Evolutionary conservation across 2,329 filamentous ascomycete genomes (phyloP).

Genomic region (Fusarium chlamydosporum): DNA sequence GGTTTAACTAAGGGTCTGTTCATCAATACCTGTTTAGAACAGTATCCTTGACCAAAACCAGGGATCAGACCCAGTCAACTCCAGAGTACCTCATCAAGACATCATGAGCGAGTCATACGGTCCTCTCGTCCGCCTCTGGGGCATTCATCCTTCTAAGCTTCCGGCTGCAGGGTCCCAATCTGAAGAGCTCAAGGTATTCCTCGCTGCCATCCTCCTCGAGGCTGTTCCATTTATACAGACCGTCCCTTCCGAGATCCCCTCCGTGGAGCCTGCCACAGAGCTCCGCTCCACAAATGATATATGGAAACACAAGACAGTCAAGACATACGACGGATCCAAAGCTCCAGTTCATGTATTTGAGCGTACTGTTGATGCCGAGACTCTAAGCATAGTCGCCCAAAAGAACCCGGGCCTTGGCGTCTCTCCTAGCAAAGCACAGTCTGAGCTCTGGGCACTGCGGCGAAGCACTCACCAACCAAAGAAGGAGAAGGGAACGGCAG

Average conservation of each 20-base stretch:
- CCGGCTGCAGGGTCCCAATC: slow-evolving; percentile 58
- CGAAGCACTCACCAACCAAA: slow-evolving; percentile 72
- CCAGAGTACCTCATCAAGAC: slow-evolving; percentile 1
- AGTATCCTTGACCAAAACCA: slow-evolving; percentile 5
- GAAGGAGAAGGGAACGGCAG: slow-evolving; percentile 66
- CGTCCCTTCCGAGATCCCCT: slow-evolving; percentile 59
- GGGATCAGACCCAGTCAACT: slow-evolving; percentile 6
- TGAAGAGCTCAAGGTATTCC: slow-evolving; percentile 65
- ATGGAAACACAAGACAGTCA: slow-evolving; percentile 67
- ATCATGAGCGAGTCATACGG: slow-evolving; percentile 54
- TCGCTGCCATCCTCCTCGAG: slow-evolving; percentile 69
- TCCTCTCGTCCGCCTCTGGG: slow-evolving; percentile 68
- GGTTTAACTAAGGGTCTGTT: not conserved
- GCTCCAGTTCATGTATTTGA: slow-evolving; percentile 68
- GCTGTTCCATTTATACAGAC: slow-evolving; percentile 70
- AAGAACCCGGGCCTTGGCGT: slow-evolving; percentile 52
- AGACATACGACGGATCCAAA: slow-evolving; percentile 63
- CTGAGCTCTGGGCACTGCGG: slow-evolving; percentile 75
- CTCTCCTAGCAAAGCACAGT: slow-evolving; percentile 35
- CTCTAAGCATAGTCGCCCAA: slow-evolving; percentile 59
- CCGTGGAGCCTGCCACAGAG: slow-evolving; percentile 39
- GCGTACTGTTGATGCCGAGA: slow-evolving; percentile 62
- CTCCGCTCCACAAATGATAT: slow-evolving; percentile 38
- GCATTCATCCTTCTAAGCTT: slow-evolving; percentile 64
- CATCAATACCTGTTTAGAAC: slow-evolving; percentile 11